Base-by-base conservation (phyloP, 78 protist genomes). In the Speleostelium caveatum region DNA sequence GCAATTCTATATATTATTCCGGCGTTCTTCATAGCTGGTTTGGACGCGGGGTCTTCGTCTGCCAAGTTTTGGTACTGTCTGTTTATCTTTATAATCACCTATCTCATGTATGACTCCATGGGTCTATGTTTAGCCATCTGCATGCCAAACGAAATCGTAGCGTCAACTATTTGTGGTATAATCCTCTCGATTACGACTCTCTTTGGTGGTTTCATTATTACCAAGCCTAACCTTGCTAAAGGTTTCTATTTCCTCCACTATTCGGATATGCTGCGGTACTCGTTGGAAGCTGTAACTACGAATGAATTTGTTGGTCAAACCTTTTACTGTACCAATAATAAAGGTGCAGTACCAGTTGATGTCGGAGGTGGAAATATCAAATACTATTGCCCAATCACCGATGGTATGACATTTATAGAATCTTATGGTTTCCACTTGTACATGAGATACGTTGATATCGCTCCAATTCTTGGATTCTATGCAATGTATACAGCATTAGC, bases 151-250 rank as follows among this genome's bases (percentile, higher is more conserved):
- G 91, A 83, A 68, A 66, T 83, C 16, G 75, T 83, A 56, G 91
- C 91, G 8, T 68, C 91, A 30, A 62, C 75, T 3, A 42, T 83
- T 22, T 65, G 74, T 69, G 91, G 91, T 71, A 59, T 83, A 19
- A 30, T 58, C 1, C 32, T 83, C 19, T 83, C 91, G 1, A 24
- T 83, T 12, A 41, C 91, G 2, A 65, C 91, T 5, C n/a, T 83
- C 38, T 83, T 83, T 83, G 91, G 78, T 28, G 91, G 91, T 83
- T 83, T 83, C 91, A 73, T 83, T 22, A 83, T 83, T 83, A 19
- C 91, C 8, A 53, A 45, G 45, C 91, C 91, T 30, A 83, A 41
- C 26, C 51, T 68, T 30, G 61, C 77, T n/a, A 69, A 72, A 1
- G 91, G 79, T 42, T 83, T 66, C 41, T 16, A 22, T 33, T 83